A percentile compares a stretch with the other conserved stretches of the same genome.
Conservation (phyloP, 352 stramenopile species). For the Phytopythium cucurbitacearum region DNA sequence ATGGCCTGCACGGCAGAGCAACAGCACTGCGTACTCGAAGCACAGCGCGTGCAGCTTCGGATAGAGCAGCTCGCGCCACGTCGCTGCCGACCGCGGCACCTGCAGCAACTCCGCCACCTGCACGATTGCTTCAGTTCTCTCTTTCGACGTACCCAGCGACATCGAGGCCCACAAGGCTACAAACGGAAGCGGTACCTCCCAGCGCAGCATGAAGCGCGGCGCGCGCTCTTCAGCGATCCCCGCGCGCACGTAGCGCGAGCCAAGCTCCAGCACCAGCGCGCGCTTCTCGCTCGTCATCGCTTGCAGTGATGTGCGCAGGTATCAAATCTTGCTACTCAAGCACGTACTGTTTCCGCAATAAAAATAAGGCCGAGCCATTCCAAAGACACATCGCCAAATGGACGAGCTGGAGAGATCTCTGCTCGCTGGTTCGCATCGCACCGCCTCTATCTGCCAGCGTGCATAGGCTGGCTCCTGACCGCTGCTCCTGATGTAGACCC, state of each 20-base stretch:
- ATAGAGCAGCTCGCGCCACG: slow-evolving; percentile 53
- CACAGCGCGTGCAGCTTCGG: slow-evolving; percentile 53
- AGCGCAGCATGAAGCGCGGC: slow-evolving; percentile 58
- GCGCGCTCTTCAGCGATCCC: slow-evolving; percentile 74
- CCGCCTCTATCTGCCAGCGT: too few relatives aligned
- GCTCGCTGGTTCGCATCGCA: slow-evolving; percentile 7
- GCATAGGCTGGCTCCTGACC: neutral
- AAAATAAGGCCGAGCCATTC: neutral
- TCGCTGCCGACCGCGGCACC: slow-evolving; percentile 15
- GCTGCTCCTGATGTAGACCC: slow-evolving; percentile 8
- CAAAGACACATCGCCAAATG: slow-evolving; percentile 3
- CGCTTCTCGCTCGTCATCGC: slow-evolving; percentile 39
- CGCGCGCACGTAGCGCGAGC: slow-evolving; percentile 57
- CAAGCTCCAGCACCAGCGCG: slow-evolving; percentile 78
- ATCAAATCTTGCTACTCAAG: neutral
- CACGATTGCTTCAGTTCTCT: neutral
- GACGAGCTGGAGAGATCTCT: slow-evolving; percentile 7
- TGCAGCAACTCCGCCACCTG: slow-evolving; percentile 58
- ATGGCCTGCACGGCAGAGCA: neutral
- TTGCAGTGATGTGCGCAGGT: neutral
- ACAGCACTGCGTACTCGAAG: slow-evolving; percentile 54
- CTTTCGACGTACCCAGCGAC: neutral
- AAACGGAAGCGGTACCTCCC: slow-evolving; percentile 37
- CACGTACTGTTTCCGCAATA: neutral
- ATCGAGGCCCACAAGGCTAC: neutral